phyloP scores from a whole-genome alignment of 2,329 filamentous ascomycete genomes.

The Penicillium sp. region DNA sequence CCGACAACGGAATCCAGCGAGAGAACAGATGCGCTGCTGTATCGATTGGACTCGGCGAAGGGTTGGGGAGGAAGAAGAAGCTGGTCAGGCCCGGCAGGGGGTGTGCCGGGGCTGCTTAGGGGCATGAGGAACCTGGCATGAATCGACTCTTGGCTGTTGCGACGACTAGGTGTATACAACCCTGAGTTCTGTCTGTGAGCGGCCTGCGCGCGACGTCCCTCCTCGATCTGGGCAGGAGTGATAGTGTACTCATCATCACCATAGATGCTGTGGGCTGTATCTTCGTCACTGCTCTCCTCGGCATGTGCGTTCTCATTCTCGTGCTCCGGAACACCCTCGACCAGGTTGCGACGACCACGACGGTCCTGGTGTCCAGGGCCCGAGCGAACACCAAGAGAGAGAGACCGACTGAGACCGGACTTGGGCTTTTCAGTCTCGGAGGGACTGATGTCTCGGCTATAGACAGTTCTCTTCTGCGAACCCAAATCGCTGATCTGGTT shows the following conservation, averaged over 20 bases:
- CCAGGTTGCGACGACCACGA: slow-evolving; percentile 26
- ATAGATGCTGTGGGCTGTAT: slow-evolving; percentile 32
- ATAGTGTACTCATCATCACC: slow-evolving; percentile 43
- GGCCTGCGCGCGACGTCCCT: slow-evolving; percentile 29
- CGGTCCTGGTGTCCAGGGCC: slow-evolving; percentile 42
- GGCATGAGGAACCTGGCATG: slow-evolving; percentile 19
- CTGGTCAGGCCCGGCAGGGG: slow-evolving; percentile 28
- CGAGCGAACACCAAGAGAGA: slow-evolving; percentile 45
- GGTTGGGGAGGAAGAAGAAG: slow-evolving; percentile 31
- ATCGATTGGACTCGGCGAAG: slow-evolving; percentile 30
- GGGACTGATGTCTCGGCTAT: slow-evolving; percentile 36
- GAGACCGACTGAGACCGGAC: slow-evolving; percentile 37
- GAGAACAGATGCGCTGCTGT: slow-evolving; percentile 49
- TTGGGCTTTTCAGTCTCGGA: slow-evolving; percentile 32
- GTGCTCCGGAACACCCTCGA: slow-evolving; percentile 13
- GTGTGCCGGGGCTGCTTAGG: slow-evolving; percentile 25
- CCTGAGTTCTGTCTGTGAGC: slow-evolving; percentile 16
- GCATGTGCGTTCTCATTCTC: slow-evolving; percentile 25
- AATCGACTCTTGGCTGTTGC: slow-evolving; percentile 25
- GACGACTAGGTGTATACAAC: slow-evolving; percentile 9
- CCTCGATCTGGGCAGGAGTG: slow-evolving; percentile 39
- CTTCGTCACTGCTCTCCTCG: slow-evolving; percentile 38
- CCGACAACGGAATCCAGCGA: slow-evolving; percentile 59
- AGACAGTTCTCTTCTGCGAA: slow-evolving; percentile 37
- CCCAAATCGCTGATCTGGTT: slow-evolving; percentile 35